Evolutionary conservation across 2,329 filamentous ascomycete species (phyloP).

Genomic region (Nemania sp.): DNA sequence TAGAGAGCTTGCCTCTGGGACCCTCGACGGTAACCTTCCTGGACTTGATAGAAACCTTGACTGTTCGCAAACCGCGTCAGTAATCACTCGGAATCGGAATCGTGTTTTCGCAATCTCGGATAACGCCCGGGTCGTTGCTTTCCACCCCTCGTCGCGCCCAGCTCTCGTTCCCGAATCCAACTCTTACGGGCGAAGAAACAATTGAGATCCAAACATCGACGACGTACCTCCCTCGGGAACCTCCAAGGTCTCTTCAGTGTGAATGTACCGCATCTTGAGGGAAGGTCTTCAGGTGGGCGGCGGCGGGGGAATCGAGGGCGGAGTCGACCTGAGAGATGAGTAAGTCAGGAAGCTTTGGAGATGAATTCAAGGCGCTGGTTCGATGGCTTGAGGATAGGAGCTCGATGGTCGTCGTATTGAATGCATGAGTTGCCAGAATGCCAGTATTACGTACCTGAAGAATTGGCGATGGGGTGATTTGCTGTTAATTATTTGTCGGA

Average conservation of each 20-base stretch:
- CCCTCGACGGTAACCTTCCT: conserved; percentile 96
- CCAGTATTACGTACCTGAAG: conserved; percentile 35
- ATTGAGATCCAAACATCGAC: conserved; percentile 8
- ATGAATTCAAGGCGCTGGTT: background rate
- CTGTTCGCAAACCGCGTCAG: conserved; percentile 58
- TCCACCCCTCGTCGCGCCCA: background rate
- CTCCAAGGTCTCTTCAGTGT: conserved; percentile 92
- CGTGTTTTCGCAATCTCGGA: conserved; percentile 14
- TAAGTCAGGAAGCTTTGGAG: conserved; percentile 12
- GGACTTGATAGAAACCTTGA: conserved; percentile 98
- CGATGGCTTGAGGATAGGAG: background rate
- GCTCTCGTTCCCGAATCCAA: conserved; percentile 7
- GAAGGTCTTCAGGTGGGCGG: conserved; percentile 48
- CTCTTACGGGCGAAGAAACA: conserved; percentile 11
- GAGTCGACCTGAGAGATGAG: conserved; percentile 34
- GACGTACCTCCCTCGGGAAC: conserved; percentile 96
- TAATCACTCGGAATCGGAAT: conserved; percentile 29
- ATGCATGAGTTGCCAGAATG: background rate
- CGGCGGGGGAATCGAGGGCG: conserved; percentile 48
- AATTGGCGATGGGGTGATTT: conserved; percentile 40
- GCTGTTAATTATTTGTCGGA: conserved; percentile 36
- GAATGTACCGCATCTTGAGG: conserved; percentile 99
- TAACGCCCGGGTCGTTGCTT: conserved; percentile 1
- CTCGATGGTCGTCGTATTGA: background rate
- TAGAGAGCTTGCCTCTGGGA: conserved; percentile 93